Base-by-base conservation (phyloP, 441 rosid species). In the Metrosideros polymorpha region DNA sequence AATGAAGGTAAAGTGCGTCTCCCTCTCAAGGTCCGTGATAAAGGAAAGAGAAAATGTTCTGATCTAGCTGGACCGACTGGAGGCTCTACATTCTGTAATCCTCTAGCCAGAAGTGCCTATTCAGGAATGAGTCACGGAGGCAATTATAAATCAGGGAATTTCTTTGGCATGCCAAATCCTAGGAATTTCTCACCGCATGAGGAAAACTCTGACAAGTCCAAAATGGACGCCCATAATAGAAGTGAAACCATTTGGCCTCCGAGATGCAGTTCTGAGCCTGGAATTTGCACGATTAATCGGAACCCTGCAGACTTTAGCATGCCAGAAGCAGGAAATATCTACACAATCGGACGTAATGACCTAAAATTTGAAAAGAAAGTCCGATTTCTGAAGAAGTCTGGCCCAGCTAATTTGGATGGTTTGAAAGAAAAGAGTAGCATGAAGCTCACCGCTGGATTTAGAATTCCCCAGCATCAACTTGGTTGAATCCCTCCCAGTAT, bases 241-340 rank as follows among this genome's bases (percentile, higher is more conserved):
- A 85, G 86, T 55, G 88, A 84, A 87, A 86, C 88, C 71, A 91
- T 83, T 82, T 84, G 83, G 87, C 92, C 93, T 82, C 61, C 39
- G 14, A 89, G 85, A 92, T 89, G 85, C 90, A 89, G 84, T 88
- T 86, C 89, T 43, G 92, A 87, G 85, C 57, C 89, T 79, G 90
- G 91, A 66, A 86, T 85, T 83, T 98, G 99, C 92, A 86, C 82
- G 49, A 79, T 95, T 59, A 98, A 96, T 87, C 91, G 94, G 87
- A 98, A 98, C 90, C 99, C 99, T 30, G 97, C 99, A 77, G 99
- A 98, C 92, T 98, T 96, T 89, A 94, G 94, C 84, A 22, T 89
- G 22, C 93, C 98, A 84, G 98, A 89, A 89, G 93, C 91, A 87
- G 93, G 94, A 51, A 98, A 96, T 91, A 71, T 76, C 30, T 95